A percentile compares a stretch with the other conserved stretches of the same genome.
Conservation (phyloP, 2,329 filamentous ascomycete genomes). For the Coleophoma cylindrospora region DNA sequence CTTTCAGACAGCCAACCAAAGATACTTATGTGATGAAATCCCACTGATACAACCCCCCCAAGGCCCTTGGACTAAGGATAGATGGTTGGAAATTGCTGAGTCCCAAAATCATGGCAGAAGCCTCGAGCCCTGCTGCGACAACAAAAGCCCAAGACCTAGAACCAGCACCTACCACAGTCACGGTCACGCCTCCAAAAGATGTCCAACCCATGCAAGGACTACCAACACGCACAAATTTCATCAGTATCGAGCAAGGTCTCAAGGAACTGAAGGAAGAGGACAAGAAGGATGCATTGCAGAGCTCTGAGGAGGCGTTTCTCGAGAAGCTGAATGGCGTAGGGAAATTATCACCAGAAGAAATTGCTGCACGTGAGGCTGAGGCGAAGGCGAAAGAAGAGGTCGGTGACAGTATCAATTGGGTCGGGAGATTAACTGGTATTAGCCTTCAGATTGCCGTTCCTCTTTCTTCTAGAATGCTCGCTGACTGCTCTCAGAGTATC, state of each 20-base stretch:
- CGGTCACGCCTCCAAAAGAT: too few relatives aligned
- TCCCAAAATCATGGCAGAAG: too few relatives aligned
- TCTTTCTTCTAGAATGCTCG: neutral
- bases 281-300: neutral
- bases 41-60: too few relatives aligned
- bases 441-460: neutral
- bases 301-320: neutral
- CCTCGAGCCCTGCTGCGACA: too few relatives aligned
- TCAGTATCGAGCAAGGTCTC: neutral
- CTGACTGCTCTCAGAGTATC: conserved; percentile 15
- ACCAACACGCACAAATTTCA: neutral
- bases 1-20: neutral
- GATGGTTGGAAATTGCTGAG: too few relatives aligned
- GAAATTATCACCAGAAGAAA: neutral
- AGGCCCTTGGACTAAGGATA: too few relatives aligned
- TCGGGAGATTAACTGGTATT: neutral
- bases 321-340: neutral
- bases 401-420: neutral
- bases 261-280: neutral
- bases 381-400: neutral
- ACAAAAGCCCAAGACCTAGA: too few relatives aligned
- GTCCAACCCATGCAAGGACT: neutral
- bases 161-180: too few relatives aligned
- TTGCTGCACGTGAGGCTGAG: neutral
- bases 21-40: too few relatives aligned